phyloP scores from a whole-genome alignment of 2,329 filamentous ascomycete genomes.

The Penicillium sp. region DNA sequence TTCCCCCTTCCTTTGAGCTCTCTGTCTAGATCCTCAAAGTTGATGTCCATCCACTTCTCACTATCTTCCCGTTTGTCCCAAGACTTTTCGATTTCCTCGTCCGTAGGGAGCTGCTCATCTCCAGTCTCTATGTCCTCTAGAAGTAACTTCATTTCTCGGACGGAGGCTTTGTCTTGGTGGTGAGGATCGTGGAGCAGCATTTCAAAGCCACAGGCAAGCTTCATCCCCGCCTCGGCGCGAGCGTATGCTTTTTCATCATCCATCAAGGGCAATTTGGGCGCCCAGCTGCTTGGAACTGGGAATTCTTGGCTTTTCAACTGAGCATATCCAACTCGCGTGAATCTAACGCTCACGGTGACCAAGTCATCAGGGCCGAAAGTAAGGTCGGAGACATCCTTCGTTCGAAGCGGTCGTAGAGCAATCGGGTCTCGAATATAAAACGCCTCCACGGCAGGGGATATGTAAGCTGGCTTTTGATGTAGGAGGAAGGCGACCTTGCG shows the following conservation, averaged over 20 bases:
- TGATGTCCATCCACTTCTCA: constrained; percentile 90
- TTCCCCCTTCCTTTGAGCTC: constrained; percentile 70
- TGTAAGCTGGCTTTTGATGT: constrained; percentile 73
- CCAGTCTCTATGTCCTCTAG: constrained; percentile 77
- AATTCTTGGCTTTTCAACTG: constrained; percentile 90
- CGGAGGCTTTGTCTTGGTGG: constrained; percentile 69
- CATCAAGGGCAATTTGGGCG: constrained; percentile 48
- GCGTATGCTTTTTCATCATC: constrained; percentile 53
- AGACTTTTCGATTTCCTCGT: constrained; percentile 68
- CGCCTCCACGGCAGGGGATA: constrained; percentile 83
- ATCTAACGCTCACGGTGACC: constrained; percentile 77
- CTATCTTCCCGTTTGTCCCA: constrained; percentile 80
- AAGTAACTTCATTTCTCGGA: constrained; percentile 76
- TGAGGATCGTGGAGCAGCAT: constrained; percentile 75
- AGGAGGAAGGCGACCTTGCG: constrained; percentile 81
- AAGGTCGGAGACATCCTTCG: constrained; percentile 60
- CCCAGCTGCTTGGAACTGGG: constrained; percentile 64
- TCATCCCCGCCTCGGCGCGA: constrained; percentile 77
- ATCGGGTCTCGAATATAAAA: constrained; percentile 91
- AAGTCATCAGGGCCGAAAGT: constrained; percentile 78
- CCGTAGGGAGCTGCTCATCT: constrained; percentile 71
- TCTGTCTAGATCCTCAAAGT: constrained; percentile 84
- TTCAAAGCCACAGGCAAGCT: constrained; percentile 87
- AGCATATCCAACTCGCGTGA: constrained; percentile 88
- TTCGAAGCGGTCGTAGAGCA: constrained; percentile 71